Conservation (phyloP, 768 basidiomycete genomes). For the Podaxis sp. region DNA sequence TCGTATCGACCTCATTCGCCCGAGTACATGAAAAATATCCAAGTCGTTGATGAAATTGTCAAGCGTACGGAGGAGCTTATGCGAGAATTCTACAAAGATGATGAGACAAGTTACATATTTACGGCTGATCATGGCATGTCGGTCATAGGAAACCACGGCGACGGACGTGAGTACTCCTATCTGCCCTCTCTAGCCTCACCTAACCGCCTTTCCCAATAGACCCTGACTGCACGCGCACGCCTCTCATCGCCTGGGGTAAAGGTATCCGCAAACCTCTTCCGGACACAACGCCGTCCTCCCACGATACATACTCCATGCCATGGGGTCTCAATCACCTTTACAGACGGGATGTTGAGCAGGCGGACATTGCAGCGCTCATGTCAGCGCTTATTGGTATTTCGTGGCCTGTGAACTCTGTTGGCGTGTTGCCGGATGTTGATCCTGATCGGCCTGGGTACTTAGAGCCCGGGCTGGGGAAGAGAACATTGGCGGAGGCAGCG, state of each 20-base stretch:
- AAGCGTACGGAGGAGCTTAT: constrained; percentile 62
- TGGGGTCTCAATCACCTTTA: constrained; percentile 62
- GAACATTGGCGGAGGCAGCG: constrained; percentile 50
- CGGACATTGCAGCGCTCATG: constrained; percentile 80
- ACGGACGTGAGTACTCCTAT: constrained; percentile 58
- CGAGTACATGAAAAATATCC: constrained; percentile 89
- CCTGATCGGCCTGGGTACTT: constrained; percentile 61
- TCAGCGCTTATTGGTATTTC: constrained; percentile 66
- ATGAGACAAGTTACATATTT: constrained; percentile 74
- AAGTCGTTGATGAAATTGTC: constrained; percentile 75
- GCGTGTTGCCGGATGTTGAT: constrained; percentile 76
- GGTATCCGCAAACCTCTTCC: constrained; percentile 72
- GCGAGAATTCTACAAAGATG: constrained; percentile 61
- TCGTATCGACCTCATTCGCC: constrained; percentile 82
- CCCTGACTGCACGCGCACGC: constrained; percentile 86
- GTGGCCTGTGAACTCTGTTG: constrained; percentile 84
- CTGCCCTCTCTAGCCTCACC: neutral
- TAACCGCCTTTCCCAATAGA: constrained; percentile 39
- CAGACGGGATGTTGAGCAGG: constrained; percentile 80
- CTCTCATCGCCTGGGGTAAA: constrained; percentile 79
- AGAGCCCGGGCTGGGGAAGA: constrained; percentile 42
- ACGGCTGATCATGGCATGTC: constrained; percentile 94
- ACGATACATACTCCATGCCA: constrained; percentile 66
- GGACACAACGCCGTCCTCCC: constrained; percentile 55
- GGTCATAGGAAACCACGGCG: constrained; percentile 84